A percentile compares a stretch with the other conserved stretches of the same genome.
These are phyloP conservation scores for Cladophialophora bantiana DNA, from an alignment of 2,329 filamentous ascomycete species.

Conservation along the genomic window DNA sequence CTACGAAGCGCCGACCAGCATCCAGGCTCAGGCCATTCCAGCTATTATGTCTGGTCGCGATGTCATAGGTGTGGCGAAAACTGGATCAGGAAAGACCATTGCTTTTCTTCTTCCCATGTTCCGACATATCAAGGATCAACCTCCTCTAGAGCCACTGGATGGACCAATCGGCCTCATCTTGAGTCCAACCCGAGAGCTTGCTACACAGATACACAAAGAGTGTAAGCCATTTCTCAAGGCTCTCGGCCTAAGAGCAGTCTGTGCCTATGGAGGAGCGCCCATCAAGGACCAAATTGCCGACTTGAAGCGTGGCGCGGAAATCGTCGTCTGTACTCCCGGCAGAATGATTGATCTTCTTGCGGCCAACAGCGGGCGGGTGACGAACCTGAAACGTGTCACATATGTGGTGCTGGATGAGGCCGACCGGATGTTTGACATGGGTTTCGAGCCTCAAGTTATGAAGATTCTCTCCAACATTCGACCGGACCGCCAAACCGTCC, in stretches of 20 bases:
- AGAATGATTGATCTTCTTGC: constrained; percentile 94
- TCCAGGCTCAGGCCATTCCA: constrained; percentile 93
- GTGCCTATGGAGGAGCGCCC: constrained; percentile 91
- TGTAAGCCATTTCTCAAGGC: constrained; percentile 93
- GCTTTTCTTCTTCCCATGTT: constrained; percentile 98
- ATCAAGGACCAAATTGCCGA: constrained; percentile 98
- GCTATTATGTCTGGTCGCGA: constrained; percentile 96
- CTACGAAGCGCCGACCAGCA: constrained; percentile 88
- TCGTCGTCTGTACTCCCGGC: constrained; percentile 93
- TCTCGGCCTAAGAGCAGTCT: constrained; percentile 83
- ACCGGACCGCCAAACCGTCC: constrained; percentile 88
- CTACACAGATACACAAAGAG: constrained; percentile 91
- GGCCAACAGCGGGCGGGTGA: constrained; percentile 92
- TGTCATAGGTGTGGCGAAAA: constrained; percentile 95
- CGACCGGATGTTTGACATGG: constrained; percentile 99
- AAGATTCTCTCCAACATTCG: constrained; percentile 93
- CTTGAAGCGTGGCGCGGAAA: constrained; percentile 91
- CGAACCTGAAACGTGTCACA: constrained; percentile 85
- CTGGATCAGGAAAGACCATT: constrained; percentile 95
- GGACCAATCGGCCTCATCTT: constrained; percentile 89
- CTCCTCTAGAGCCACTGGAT: constrained; percentile 79
- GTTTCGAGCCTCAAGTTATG: constrained; percentile 97
- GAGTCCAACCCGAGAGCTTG: constrained; percentile 92
- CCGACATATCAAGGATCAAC: constrained; percentile 94
- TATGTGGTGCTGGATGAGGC: constrained; percentile 97